Evolutionary conservation across 257 asterid genomes (phyloP).

Genomic region (Linaria vulgaris): DNA sequence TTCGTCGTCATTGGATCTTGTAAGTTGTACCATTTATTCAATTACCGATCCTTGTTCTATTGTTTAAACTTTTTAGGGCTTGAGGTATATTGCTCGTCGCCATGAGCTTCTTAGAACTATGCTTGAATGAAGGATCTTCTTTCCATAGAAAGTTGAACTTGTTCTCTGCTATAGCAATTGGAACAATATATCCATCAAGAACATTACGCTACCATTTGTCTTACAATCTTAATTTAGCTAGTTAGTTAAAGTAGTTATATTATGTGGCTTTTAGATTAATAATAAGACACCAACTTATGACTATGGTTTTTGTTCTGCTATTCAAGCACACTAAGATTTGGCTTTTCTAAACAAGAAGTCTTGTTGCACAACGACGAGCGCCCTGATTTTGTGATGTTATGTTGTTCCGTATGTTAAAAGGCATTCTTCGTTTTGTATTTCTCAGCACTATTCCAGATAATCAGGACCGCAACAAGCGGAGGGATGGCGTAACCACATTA

Average conservation of each 20-base stretch:
- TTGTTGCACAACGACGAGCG: not conserved
- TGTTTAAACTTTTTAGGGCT: too few relatives aligned
- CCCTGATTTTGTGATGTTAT: not conserved
- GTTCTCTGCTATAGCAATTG: too few relatives aligned
- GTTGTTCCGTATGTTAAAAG: not conserved
- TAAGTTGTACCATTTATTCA: constrained; percentile 31
- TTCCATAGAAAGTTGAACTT: too few relatives aligned
- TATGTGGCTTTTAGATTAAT: too few relatives aligned
- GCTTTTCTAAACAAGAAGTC: not conserved
- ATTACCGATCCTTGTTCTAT: not conserved
- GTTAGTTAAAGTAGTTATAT: too few relatives aligned
- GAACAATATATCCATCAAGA: too few relatives aligned
- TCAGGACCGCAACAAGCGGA: constrained; percentile 44
- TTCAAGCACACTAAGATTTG: not conserved
- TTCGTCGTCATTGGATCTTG: constrained; percentile 93
- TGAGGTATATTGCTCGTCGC: not conserved
- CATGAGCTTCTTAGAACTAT: too few relatives aligned
- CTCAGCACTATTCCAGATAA: constrained; percentile 44
- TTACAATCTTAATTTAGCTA: too few relatives aligned
- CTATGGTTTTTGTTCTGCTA: too few relatives aligned
- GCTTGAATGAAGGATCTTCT: too few relatives aligned
- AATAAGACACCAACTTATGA: too few relatives aligned
- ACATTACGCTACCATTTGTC: too few relatives aligned
- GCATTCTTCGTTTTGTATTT: not conserved
- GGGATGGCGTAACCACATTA: constrained; percentile 32